Evolutionary conservation across 2,329 filamentous ascomycete species (phyloP).

Genomic region (Neofusicoccum cordaticola): DNA sequence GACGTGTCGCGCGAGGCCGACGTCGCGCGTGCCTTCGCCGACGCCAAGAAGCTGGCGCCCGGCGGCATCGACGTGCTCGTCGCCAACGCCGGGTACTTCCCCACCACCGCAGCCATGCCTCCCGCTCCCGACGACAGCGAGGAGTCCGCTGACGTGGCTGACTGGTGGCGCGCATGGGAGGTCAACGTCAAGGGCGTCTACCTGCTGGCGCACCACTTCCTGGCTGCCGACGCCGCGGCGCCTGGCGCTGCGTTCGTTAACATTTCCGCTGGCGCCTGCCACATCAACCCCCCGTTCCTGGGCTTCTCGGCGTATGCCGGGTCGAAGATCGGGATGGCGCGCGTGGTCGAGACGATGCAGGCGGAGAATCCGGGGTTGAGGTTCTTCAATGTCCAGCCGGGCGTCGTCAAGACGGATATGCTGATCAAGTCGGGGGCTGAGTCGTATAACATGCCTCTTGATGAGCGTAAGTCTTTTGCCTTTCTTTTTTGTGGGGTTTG

Average conservation of each 20-base stretch:
- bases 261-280: constrained; percentile 22
- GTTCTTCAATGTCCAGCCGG: constrained; percentile 44
- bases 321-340: constrained; percentile 35
- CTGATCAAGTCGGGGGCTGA: constrained; percentile 14
- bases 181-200: constrained; percentile 23
- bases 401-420: constrained; percentile 41
- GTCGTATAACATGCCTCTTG: background rate
- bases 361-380: constrained; percentile 37
- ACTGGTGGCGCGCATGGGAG: constrained; percentile 20
- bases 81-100: constrained; percentile 24
- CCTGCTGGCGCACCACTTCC: constrained; percentile 25
- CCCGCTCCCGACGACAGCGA: constrained; percentile 1
- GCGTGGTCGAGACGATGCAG: constrained; percentile 37
- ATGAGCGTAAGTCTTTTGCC: constrained; percentile 4
- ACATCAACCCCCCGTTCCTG: constrained; percentile 7
- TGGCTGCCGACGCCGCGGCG: constrained; percentile 22
- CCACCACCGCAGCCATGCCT: background rate
- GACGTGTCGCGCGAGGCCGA: constrained; percentile 23
- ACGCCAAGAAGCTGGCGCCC: constrained; percentile 16
- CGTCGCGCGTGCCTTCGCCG: constrained; percentile 24
- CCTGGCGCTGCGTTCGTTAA: constrained; percentile 24
- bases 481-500: background rate
- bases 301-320: constrained; percentile 30
- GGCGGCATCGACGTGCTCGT: constrained; percentile 24
- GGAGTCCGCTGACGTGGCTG: background rate